phyloP scores from a whole-genome alignment of 768 basidiomycete species.

The Lactarius akahatsu region DNA sequence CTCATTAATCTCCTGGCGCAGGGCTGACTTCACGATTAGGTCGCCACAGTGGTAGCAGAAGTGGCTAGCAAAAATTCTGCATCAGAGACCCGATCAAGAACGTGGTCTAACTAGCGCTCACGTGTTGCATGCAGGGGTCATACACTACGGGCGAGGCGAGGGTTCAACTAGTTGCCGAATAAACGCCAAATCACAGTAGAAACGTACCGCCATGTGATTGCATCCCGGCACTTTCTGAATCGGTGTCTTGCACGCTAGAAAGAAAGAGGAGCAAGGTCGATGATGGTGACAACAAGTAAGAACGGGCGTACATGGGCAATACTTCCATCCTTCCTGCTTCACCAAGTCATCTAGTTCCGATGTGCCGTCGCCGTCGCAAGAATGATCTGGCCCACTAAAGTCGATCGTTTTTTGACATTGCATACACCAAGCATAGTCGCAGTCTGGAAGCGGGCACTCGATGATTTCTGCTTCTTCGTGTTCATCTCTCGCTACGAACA shows the following conservation, averaged over 20 bases:
- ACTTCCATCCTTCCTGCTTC: conserved; percentile 36
- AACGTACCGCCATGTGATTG: conserved; percentile 57
- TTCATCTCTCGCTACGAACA: conserved; percentile 36
- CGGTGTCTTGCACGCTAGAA: conserved; percentile 46
- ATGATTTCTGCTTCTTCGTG: conserved; percentile 30
- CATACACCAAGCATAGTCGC: conserved; percentile 37
- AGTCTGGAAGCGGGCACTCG: conserved; percentile 35
- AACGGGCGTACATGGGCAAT: conserved; percentile 34
- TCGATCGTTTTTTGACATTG: conserved; percentile 34
- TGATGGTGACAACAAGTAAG: no score
- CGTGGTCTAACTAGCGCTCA: conserved; percentile 13
- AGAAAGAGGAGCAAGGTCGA: neutral
- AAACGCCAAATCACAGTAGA: neutral
- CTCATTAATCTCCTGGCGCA: conserved; percentile 34
- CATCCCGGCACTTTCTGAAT: conserved; percentile 54
- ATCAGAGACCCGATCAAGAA: conserved; percentile 2
- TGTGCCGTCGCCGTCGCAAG: conserved; percentile 35
- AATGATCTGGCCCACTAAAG: conserved; percentile 29
- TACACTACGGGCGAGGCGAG: conserved; percentile 40
- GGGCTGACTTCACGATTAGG: conserved; percentile 44
- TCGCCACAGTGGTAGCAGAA: conserved; percentile 55
- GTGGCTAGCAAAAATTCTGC: conserved; percentile 34
- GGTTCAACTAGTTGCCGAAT: neutral
- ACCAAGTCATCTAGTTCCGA: conserved; percentile 37
- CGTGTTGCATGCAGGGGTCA: conserved; percentile 56